Percentiles rank a stretch among this genome's conserved stretches.
These are phyloP conservation scores for Scytalidium lignicola DNA, from an alignment of 2,329 filamentous ascomycete genomes.

Conservation along the genomic window DNA sequence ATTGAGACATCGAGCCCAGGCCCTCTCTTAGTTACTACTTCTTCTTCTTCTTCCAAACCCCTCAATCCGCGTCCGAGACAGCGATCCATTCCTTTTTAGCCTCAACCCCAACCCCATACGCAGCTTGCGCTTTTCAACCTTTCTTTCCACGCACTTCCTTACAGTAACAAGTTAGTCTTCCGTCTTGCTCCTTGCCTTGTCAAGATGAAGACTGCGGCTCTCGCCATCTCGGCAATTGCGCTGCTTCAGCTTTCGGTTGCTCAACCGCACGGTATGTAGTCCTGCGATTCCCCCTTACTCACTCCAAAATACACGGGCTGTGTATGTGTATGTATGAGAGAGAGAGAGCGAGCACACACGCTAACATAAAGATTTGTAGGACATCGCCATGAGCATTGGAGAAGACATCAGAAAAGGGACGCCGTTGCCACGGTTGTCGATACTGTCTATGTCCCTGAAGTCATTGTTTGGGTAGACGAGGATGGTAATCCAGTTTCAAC, in stretches of 20 bases:
- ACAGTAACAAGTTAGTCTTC: too few relatives aligned
- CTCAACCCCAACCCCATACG: background rate
- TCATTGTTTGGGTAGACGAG: slow-evolving; percentile 57
- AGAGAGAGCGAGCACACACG: too few relatives aligned
- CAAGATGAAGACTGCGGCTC: slow-evolving; percentile 39
- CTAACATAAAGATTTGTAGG: slow-evolving; percentile 4
- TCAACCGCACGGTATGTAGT: slow-evolving; percentile 33
- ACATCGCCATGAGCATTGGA: slow-evolving; percentile 21
- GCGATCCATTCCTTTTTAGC: background rate
- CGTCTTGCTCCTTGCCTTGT: background rate
- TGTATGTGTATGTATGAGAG: too few relatives aligned
- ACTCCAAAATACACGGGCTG: background rate
- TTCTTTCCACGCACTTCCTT: background rate
- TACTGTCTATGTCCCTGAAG: slow-evolving; percentile 37
- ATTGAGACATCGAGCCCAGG: too few relatives aligned
- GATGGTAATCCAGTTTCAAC: slow-evolving; percentile 47
- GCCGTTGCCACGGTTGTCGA: slow-evolving; percentile 28
- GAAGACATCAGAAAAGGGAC: slow-evolving; percentile 21
- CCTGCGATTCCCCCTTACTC: slow-evolving; percentile 6
- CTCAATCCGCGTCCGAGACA: background rate
- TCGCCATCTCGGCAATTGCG: slow-evolving; percentile 32
- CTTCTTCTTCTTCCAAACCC: background rate
- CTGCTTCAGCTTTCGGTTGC: slow-evolving; percentile 37
- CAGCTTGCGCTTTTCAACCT: slow-evolving; percentile 1
- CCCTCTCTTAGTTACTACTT: too few relatives aligned